Evolutionary conservation across 2,329 filamentous ascomycete genomes (phyloP), one percentile per base, ranked within the genome.

Genomic region (Colletotrichum destructivum): DNA sequence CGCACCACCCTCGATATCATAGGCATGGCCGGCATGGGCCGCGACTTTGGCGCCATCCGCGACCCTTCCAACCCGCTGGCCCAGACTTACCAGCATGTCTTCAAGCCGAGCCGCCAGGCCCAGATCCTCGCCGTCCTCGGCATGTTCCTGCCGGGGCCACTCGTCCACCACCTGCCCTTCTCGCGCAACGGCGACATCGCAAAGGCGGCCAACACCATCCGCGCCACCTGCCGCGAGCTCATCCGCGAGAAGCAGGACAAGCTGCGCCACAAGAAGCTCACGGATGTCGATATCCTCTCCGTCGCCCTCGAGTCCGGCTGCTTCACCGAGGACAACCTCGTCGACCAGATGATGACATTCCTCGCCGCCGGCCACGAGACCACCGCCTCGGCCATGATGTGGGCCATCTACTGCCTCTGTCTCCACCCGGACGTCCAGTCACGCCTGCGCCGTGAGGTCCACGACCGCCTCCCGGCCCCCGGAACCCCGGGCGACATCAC

Each of bases 331-430:
- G 92, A 94, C 60, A 90, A 94, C 72, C 88, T 97, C n/a, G 89
- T 94, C 46, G 93, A 96, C 79, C 94, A 97, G 82, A 88, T 96
- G 79, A 96, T 97, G 93, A 97, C 94, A 0, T 96, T 97, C 84
- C 88, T 97, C 6, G 92, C 92, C 0, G 94, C 94, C 0, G 92
- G 92, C 26, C 94, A 96, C 80, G 93, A 96, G 82, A 96, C 94
- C 1, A 95, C 93, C 0, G 90, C 94, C 1, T 88, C 91, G 1
- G 88, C 93, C 21, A 86, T 96, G 78, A 92, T 91, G n/a, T 96
- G 93, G 92, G 88, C 91, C 3, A 82, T 91, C 9, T 93, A 94
- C 78, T 83, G 92, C 54, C 87, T 96, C n/a, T 89, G 89, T 75
- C 85, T 86, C 23, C 81, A 94, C 75, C 91, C 89, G 0, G 86